Base-by-base conservation (phyloP, 768 basidiomycete species). In the Mycena haematopus region DNA sequence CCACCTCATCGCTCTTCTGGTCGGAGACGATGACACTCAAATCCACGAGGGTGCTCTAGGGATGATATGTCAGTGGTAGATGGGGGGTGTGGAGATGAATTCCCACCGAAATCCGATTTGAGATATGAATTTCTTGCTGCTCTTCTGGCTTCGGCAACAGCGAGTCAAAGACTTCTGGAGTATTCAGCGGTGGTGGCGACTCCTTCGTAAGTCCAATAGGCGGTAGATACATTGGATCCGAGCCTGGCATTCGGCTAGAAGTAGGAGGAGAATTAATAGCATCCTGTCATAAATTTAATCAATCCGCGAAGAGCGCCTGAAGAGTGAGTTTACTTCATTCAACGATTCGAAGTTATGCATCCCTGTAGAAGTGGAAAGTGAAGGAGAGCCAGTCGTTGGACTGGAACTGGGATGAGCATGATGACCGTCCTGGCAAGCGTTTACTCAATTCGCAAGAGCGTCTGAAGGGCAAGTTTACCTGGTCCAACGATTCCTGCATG, bases 341-440 rank as follows among this genome's bases (percentile, higher is more conserved):
- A 38, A 56, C 45, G 38, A 36, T 11, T 42, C 53, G 8, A 19
- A 19, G 42, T 57, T 42, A 55, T 29, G 22, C 44, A 40, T 5
- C 55, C 63, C 1, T 75, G 73, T 25, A 83, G 31, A 80, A 80
- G 58, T 77, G 76, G 62, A 83, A 63, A 82, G 36, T 3, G 11
- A 11, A 36, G 36, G 36, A 14, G 65, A 67, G 52, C 62, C 63
- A 35, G 40, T 50, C 17, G 51, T 31, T 6, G 65, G 58, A 33
- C 62, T 67, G 6, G 65, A 67, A 46, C 62, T 67, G 7, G 52
- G 62, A 33, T 57, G 62, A 25, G 38, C 44, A 25, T 47, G 15
- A 9, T 31, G 17, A 38, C 22, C 15, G 27, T 52, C 33, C 56
- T 63, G 29, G 14, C 11, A 36, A n/a, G 10, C 1, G 22, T 22